phyloP scores from a whole-genome alignment of 2,329 filamentous ascomycete species.

The Xylaria arbuscula region DNA sequence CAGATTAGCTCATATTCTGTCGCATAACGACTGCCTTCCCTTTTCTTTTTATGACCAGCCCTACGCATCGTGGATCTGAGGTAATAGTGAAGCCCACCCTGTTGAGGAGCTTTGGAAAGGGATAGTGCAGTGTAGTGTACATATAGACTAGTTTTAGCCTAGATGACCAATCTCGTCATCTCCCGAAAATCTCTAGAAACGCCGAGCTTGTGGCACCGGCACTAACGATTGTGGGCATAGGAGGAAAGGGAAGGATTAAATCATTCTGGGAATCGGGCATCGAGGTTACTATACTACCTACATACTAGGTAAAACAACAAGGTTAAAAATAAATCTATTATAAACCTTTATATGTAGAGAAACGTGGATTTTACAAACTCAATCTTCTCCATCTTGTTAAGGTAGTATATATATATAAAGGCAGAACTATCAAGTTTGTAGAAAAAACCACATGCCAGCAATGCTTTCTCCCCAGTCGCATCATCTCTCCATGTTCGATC shows the following conservation, averaged over 20 bases:
- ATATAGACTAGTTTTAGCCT: slow-evolving; percentile 11
- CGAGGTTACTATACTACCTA: background rate
- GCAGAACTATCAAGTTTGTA: slow-evolving; percentile 33
- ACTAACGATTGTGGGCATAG: slow-evolving; percentile 39
- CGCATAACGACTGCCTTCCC: slow-evolving; percentile 29
- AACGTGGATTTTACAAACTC: background rate
- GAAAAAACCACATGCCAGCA: slow-evolving; percentile 49
- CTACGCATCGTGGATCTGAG: slow-evolving; percentile 22
- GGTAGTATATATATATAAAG: slow-evolving; percentile 11
- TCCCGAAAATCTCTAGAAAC: slow-evolving; percentile 50
- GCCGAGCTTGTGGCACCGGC: slow-evolving; percentile 49
- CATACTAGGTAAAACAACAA: background rate
- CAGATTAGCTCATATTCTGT: slow-evolving; percentile 37
- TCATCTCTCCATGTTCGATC: slow-evolving; percentile 23
- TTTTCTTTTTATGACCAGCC: slow-evolving; percentile 15
- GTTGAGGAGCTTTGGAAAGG: slow-evolving; percentile 20
- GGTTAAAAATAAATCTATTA: slow-evolving; percentile 1
- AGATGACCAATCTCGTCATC: slow-evolving; percentile 48
- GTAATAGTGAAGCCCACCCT: slow-evolving; percentile 22
- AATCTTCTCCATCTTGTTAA: slow-evolving; percentile 36
- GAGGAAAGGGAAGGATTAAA: slow-evolving; percentile 14
- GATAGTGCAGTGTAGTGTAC: background rate
- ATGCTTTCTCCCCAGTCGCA: slow-evolving; percentile 17
- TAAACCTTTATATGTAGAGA: background rate
- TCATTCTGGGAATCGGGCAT: slow-evolving; percentile 2